Conservation (phyloP, 495 filamentous ascomycete genomes). For the Xylaria nigripes region DNA sequence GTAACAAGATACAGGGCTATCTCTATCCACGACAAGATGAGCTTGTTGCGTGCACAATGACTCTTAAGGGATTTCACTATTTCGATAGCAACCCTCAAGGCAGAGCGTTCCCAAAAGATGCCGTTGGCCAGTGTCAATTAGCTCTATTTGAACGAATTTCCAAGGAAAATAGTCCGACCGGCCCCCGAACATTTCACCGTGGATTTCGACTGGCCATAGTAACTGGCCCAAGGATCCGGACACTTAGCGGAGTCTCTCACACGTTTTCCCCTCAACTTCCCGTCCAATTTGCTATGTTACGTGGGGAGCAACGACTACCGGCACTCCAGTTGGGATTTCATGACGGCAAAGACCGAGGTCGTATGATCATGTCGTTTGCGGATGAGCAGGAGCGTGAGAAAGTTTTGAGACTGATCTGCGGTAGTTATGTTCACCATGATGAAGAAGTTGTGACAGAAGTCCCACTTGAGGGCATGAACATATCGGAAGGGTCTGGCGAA, state of each 20-base stretch:
- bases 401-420: slow-evolving; percentile 61
- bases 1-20: slow-evolving; percentile 58
- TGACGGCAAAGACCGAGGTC: slow-evolving; percentile 54
- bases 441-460: slow-evolving; percentile 58
- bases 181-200: slow-evolving; percentile 57
- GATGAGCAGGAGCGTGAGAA: slow-evolving; percentile 56
- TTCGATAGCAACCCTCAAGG: slow-evolving; percentile 58
- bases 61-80: slow-evolving; percentile 62
- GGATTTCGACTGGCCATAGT: slow-evolving; percentile 69
- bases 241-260: slow-evolving; percentile 63
- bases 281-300: slow-evolving; percentile 63
- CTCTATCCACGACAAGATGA: slow-evolving; percentile 61
- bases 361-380: slow-evolving; percentile 66
- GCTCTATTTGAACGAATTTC: slow-evolving; percentile 61
- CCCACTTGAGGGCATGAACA: slow-evolving; percentile 50
- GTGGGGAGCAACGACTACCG: slow-evolving; percentile 57
- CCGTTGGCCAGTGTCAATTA: slow-evolving; percentile 58
- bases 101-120: slow-evolving; percentile 62
- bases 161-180: slow-evolving; percentile 56
- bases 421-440: slow-evolving; percentile 49
- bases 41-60: slow-evolving; percentile 52
- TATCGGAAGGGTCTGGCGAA: slow-evolving; percentile 49
- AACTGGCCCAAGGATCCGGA: slow-evolving; percentile 67
- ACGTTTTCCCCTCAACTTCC: slow-evolving; percentile 50
- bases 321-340: slow-evolving; percentile 62